Evolutionary conservation across 495 filamentous ascomycete genomes (phyloP).

Genomic region (Glonium stellatum): DNA sequence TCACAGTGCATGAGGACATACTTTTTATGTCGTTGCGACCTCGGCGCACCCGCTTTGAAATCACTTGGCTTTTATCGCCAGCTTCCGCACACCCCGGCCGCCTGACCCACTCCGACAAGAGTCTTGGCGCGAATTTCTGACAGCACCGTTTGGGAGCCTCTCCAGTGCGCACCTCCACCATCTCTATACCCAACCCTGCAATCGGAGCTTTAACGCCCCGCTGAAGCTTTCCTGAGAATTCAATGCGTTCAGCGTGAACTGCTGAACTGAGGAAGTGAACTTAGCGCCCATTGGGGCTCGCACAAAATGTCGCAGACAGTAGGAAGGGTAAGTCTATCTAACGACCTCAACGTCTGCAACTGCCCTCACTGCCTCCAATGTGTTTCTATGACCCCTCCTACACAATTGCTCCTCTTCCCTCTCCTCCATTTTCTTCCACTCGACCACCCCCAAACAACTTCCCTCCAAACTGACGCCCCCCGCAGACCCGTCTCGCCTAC

Average conservation of each 20-base stretch:
- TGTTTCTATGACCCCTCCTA: too few species aligned
- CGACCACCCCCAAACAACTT: background rate
- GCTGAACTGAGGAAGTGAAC: background rate
- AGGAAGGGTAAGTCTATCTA: constrained; percentile 48
- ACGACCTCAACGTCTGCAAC: too few species aligned
- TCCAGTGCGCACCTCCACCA: background rate
- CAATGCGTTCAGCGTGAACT: background rate
- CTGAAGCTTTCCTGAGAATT: background rate
- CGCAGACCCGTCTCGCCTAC: constrained; percentile 90
- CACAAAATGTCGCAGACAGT: constrained; percentile 59
- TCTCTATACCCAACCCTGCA: background rate
- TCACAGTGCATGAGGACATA: constrained; percentile 3
- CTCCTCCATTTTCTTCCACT: background rate
- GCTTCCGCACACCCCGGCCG: constrained; percentile 7
- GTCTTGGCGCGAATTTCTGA: constrained; percentile 1
- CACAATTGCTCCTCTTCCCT: background rate
- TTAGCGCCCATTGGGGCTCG: constrained; percentile 1
- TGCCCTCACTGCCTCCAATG: too few species aligned
- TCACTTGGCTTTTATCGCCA: constrained; percentile 15
- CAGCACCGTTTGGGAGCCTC: background rate
- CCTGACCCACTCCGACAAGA: constrained; percentile 2
- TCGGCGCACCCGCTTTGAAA: constrained; percentile 29
- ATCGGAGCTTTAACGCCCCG: background rate
- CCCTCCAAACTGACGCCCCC: background rate
- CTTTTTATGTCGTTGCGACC: background rate